Evolutionary conservation across 257 asterid genomes (phyloP).

Genomic region (Solanum okadae): DNA sequence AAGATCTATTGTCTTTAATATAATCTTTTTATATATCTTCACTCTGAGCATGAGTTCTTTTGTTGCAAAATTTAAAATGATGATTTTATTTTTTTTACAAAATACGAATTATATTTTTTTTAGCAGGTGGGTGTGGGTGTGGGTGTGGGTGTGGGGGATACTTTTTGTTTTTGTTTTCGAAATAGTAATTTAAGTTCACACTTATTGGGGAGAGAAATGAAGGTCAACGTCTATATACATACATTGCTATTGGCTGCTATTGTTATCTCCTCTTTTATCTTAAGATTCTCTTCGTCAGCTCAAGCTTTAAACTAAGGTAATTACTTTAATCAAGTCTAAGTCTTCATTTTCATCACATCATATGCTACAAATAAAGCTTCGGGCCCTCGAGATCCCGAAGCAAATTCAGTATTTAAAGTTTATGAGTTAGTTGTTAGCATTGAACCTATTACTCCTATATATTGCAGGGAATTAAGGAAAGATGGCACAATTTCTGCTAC

Average conservation of each 20-base stretch:
- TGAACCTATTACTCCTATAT: background rate
- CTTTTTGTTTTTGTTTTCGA: too few species aligned
- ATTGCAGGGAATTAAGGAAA: background rate
- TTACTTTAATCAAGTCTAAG: background rate
- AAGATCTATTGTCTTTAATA: too few species aligned
- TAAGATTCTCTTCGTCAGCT: background rate
- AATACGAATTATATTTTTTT: too few species aligned
- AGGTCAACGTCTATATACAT: background rate
- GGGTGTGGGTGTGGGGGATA: too few species aligned
- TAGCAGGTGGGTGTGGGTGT: too few species aligned
- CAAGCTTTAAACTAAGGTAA: background rate
- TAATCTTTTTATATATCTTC: too few species aligned
- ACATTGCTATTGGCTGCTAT: background rate
- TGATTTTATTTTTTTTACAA: too few species aligned
- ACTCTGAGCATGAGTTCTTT: background rate
- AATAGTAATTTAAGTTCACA: too few species aligned
- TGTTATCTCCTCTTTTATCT: background rate
- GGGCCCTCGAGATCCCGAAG: background rate
- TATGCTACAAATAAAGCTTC: background rate
- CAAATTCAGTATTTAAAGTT: background rate
- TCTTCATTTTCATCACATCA: background rate
- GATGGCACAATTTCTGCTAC: constrained; percentile 29
- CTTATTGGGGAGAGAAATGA: too few species aligned
- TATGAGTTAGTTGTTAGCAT: background rate
- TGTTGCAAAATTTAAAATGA: too few species aligned